These are phyloP conservation scores for Pythium phragmitis DNA, from an alignment of 352 stramenopile genomes.

Conservation along the genomic window DNA sequence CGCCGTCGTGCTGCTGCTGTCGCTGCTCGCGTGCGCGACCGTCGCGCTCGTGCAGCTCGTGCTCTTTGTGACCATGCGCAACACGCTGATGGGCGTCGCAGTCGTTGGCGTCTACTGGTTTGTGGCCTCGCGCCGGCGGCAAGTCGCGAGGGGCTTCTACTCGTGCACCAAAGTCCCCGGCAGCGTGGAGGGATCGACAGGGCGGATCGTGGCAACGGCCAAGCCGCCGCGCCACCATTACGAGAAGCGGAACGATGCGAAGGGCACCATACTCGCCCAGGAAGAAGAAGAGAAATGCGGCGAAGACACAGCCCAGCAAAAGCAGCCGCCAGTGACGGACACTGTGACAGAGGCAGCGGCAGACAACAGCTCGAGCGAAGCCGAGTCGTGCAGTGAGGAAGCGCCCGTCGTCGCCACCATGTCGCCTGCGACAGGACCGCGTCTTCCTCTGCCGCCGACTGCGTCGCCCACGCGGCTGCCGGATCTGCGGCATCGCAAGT, in stretches of 20 bases:
- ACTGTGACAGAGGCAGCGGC: background rate
- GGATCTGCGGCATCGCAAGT: constrained; percentile 19
- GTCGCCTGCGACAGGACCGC: background rate
- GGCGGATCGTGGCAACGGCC: background rate
- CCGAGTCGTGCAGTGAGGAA: constrained; percentile 15
- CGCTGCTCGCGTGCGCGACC: constrained; percentile 24
- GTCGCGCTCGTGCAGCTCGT: constrained; percentile 35
- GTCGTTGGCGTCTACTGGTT: constrained; percentile 23
- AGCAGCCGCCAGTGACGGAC: background rate
- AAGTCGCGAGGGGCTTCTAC: constrained; percentile 49
- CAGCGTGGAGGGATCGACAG: background rate
- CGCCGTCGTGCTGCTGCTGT: constrained; percentile 25
- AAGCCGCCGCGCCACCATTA: background rate
- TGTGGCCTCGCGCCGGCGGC: constrained; percentile 23
- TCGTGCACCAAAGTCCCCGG: constrained; percentile 36
- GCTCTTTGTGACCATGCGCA: constrained; percentile 28
- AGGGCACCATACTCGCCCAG: background rate
- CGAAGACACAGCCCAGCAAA: background rate
- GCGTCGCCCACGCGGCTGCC: constrained; percentile 14
- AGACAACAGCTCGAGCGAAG: constrained; percentile 8
- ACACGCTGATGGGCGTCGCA: constrained; percentile 24
- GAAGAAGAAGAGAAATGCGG: constrained; percentile 13
- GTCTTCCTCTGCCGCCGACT: background rate
- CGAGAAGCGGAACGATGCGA: background rate
- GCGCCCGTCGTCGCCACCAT: constrained; percentile 1